A percentile compares a stretch with the other conserved stretches of the same genome.
Conservation (phyloP, 129 eudicot species). For the Ambrosia artemisiifolia region DNA sequence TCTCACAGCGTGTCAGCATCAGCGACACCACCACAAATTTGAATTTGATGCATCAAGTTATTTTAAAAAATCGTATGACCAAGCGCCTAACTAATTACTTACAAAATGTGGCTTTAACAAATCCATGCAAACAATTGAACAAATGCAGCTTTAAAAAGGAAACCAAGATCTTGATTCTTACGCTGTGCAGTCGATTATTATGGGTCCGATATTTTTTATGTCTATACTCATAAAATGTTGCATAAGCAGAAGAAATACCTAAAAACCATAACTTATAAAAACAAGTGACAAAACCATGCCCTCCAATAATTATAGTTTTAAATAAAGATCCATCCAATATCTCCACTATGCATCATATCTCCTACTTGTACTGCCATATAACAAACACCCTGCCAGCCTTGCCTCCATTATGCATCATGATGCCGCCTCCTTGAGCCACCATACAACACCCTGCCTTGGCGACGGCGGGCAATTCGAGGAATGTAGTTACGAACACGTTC, state of each 20-base stretch:
- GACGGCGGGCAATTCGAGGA: conserved; percentile 24
- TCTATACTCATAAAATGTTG: conserved; percentile 18
- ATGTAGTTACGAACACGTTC: conserved; percentile 12
- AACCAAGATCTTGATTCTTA: not conserved
- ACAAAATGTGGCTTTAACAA: not conserved
- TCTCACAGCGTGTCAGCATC: no score
- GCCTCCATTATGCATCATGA: conserved; percentile 5
- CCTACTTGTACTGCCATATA: not conserved
- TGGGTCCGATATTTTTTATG: conserved; percentile 1
- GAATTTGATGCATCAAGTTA: no score
- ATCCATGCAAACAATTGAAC: not conserved
- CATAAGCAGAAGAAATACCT: conserved; percentile 7
- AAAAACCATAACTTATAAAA: conserved; percentile 15
- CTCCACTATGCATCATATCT: no score
- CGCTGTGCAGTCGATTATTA: conserved; percentile 32
- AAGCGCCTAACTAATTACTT: no score
- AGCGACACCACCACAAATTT: no score
- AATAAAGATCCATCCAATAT: not conserved
- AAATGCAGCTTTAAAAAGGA: not conserved
- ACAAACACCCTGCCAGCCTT: not conserved
- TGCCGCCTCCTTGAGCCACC: conserved; percentile 39
- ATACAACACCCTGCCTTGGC: conserved; percentile 26
- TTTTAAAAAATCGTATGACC: no score
- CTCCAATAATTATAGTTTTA: not conserved
- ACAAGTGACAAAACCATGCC: not conserved